phyloP scores from a whole-genome alignment of 163 green algal species.

The Dunaliella salina region DNA sequence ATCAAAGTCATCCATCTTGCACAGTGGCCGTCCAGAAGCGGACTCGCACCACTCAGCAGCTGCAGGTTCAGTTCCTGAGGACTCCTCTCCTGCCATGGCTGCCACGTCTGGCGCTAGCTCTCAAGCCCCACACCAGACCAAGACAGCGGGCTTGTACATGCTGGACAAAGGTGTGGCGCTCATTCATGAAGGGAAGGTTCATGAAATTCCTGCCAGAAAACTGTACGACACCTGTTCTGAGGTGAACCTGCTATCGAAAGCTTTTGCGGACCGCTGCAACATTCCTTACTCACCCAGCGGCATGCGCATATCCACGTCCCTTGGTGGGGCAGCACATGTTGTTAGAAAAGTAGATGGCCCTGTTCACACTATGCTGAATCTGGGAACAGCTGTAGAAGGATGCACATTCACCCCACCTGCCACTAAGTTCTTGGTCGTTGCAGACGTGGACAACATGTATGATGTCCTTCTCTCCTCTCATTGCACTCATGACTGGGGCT shows the following conservation, averaged over 20 bases:
- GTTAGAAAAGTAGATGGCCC: too few relatives aligned
- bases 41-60: neutral
- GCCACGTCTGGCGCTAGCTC: neutral
- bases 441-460: neutral
- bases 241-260: neutral
- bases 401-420: too few relatives aligned
- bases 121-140: neutral
- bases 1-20: neutral
- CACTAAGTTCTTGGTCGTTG: neutral
- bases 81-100: neutral
- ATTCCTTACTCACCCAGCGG: too few relatives aligned
- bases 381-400: too few relatives aligned
- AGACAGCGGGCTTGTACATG: neutral
- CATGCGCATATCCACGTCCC: too few relatives aligned
- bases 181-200: neutral
- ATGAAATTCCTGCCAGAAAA: neutral
- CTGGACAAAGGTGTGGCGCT: too few relatives aligned
- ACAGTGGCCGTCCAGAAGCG: neutral
- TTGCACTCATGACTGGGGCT: too few relatives aligned
- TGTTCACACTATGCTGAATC: too few relatives aligned
- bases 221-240: neutral
- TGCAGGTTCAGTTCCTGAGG: neutral
- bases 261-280: too few relatives aligned
- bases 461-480: neutral
- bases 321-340: too few relatives aligned